Percentiles rank a stretch among this genome's conserved stretches.
These are phyloP conservation scores for Monosporozyma aerobia DNA, from an alignment of 805 yeast species.

Conservation along the genomic window DNA sequence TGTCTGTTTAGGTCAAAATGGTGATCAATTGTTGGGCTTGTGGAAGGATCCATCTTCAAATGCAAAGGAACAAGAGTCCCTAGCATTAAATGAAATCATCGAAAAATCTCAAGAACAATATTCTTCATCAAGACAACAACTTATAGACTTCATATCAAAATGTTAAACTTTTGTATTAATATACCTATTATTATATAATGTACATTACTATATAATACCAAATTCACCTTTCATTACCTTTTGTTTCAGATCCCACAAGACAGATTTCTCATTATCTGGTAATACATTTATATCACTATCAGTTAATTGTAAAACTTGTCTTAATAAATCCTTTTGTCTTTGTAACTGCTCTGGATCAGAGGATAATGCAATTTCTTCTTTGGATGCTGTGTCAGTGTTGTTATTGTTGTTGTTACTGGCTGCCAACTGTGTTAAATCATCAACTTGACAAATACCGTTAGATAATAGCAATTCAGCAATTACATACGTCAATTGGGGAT, in stretches of 20 bases:
- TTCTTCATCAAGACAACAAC: conserved; percentile 12
- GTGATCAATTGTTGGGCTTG: conserved; percentile 51
- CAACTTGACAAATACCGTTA: conserved; percentile 27
- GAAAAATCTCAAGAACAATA: conserved; percentile 35
- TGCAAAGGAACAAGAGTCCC: conserved; percentile 5
- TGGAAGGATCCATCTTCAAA: conserved; percentile 35
- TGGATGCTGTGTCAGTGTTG: conserved; percentile 13
- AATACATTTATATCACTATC: conserved; percentile 42
- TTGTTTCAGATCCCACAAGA: conserved; percentile 31
- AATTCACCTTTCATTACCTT: conserved; percentile 30
- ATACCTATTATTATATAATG: not conserved
- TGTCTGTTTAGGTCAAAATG: conserved; percentile 45
- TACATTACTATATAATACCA: conserved; percentile 9
- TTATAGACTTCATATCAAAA: conserved; percentile 15
- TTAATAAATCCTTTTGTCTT: conserved; percentile 38
- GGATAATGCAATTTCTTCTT: conserved; percentile 6
- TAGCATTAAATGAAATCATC: conserved; percentile 23
- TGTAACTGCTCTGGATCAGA: conserved; percentile 22
- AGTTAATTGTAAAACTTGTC: conserved; percentile 43
- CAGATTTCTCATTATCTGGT: conserved; percentile 42
- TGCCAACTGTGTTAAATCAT: conserved; percentile 29
- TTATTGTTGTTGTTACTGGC: conserved; percentile 19
- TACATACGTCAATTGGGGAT: conserved; percentile 79
- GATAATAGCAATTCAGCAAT: conserved; percentile 61
- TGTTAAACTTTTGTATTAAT: not conserved